A percentile compares a stretch with the other conserved stretches of the same genome.
Evolutionary conservation across 495 filamentous ascomycete species (phyloP).

Genomic region (Thozetella sp.): DNA sequence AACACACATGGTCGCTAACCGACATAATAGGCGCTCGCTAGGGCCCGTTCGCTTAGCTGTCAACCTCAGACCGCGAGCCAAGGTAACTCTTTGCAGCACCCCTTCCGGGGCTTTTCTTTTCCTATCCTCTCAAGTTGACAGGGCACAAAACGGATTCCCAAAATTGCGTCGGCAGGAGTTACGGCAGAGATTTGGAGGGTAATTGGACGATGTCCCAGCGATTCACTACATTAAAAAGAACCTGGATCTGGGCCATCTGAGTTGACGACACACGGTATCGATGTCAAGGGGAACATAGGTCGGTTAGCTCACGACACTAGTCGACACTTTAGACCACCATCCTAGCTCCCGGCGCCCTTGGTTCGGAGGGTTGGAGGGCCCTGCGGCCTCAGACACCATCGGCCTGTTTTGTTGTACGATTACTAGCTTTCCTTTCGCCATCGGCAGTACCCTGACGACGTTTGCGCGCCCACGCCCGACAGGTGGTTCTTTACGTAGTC

Average conservation of each 20-base stretch:
- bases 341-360: constrained; percentile 12
- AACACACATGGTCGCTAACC: background rate
- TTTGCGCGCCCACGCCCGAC: constrained; percentile 21
- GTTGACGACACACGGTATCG: constrained; percentile 30
- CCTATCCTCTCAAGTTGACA: constrained; percentile 26
- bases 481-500: constrained; percentile 32
- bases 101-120: constrained; percentile 20
- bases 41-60: constrained; percentile 12
- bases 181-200: constrained; percentile 32
- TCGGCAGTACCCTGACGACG: constrained; percentile 32
- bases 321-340: constrained; percentile 27
- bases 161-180: constrained; percentile 41
- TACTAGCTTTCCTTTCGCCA: constrained; percentile 32
- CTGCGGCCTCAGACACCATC: constrained; percentile 17
- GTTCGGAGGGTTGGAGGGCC: constrained; percentile 19
- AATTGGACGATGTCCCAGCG: constrained; percentile 29
- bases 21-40: background rate
- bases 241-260: constrained; percentile 29
- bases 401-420: constrained; percentile 36
- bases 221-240: constrained; percentile 20
- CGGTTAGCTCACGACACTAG: constrained; percentile 28
- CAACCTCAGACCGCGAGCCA: background rate
- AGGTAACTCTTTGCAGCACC: constrained; percentile 15
- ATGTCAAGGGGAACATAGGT: constrained; percentile 21
- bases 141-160: constrained; percentile 37